Evolutionary conservation across 108 stramenopile species (phyloP).

Genomic region (Epipyxis sp.): DNA sequence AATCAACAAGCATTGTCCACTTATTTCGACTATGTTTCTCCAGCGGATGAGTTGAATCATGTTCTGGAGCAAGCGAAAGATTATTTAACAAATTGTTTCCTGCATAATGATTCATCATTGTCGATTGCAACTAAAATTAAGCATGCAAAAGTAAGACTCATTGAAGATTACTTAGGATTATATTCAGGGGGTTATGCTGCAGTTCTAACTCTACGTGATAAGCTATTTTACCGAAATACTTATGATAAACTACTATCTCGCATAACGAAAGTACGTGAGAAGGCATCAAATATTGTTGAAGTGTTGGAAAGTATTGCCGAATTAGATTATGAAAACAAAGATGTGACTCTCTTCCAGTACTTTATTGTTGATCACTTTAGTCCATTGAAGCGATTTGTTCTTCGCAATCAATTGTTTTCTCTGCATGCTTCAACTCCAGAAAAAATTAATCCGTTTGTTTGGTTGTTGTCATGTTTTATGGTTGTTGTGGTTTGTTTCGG

Average conservation of each 20-base stretch:
- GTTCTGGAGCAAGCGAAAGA: too few species aligned
- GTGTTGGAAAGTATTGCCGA: not conserved
- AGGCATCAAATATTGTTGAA: not conserved
- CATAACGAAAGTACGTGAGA: not conserved
- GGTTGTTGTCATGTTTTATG: not conserved
- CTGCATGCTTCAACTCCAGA: not conserved
- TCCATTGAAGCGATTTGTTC: not conserved
- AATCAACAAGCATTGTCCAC: too few species aligned
- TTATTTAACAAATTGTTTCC: too few species aligned
- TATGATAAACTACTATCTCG: not conserved
- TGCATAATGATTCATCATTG: too few species aligned
- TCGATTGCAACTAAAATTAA: too few species aligned
- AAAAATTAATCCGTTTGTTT: not conserved
- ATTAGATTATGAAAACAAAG: not conserved
- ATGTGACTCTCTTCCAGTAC: not conserved
- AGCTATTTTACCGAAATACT: not conserved
- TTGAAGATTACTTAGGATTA: not conserved
- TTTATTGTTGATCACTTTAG: not conserved
- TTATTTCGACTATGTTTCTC: too few species aligned
- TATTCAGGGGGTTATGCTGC: not conserved
- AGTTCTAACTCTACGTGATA: not conserved
- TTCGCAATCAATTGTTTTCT: not conserved
- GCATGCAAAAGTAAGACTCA: not conserved
- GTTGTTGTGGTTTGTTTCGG: not conserved
- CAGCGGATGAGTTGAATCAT: too few species aligned